Percentiles rank a stretch among this genome's conserved stretches.
Conservation (phyloP, 192 early-diverging fungal species). For the Spinellus fusiger region DNA sequence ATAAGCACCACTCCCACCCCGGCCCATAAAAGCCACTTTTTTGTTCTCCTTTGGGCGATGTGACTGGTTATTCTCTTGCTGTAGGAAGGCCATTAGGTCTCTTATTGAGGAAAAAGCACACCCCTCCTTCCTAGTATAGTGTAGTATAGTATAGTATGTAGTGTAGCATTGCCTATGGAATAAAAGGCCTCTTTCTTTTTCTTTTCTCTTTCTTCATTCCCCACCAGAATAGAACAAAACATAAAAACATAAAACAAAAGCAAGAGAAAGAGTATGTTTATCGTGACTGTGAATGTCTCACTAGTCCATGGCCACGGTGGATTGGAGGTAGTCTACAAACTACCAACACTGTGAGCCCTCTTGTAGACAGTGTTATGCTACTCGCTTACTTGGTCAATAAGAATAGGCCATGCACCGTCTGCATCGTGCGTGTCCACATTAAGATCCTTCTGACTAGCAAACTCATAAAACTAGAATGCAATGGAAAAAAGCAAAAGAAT, state of each 20-base stretch:
- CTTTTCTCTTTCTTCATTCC: neutral
- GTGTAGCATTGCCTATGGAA: no score
- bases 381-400: slow-evolving; percentile 64
- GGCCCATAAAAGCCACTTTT: neutral
- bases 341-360: neutral
- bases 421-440: slow-evolving; percentile 66
- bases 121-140: no score
- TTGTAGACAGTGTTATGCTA: neutral
- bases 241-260: neutral
- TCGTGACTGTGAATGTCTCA: neutral
- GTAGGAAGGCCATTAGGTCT: neutral
- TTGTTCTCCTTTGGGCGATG: neutral
- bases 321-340: slow-evolving; percentile 23
- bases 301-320: neutral
- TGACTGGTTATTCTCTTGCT: neutral
- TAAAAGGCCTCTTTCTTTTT: no score
- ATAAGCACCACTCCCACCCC: neutral
- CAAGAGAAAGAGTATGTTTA: neutral
- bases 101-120: no score
- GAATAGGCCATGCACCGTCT: slow-evolving; percentile 80
- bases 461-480: slow-evolving; percentile 62
- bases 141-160: no score
- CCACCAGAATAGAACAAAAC: neutral
- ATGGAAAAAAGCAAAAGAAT: neutral
- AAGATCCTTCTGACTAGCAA: slow-evolving; percentile 53